Evolutionary conservation across 768 basidiomycete genomes (phyloP).

Genomic region (Mycena galericulata): DNA sequence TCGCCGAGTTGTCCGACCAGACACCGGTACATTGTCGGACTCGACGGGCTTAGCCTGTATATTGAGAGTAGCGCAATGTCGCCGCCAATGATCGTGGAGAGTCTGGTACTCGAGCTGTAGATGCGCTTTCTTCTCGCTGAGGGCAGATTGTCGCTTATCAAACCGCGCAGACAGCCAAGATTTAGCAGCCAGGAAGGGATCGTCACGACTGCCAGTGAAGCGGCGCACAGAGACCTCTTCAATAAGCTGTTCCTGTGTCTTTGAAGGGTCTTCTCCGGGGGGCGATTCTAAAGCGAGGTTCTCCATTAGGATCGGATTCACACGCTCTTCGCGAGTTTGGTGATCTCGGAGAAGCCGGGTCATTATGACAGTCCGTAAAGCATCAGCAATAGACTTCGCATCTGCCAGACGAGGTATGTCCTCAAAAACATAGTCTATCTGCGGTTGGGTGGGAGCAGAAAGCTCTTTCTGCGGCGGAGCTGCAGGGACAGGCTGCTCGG

Average conservation of each 20-base stretch:
- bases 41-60: conserved; percentile 60
- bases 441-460: neutral
- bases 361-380: conserved; percentile 72
- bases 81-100: conserved; percentile 79
- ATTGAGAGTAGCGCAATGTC: conserved; percentile 78
- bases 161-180: conserved; percentile 68
- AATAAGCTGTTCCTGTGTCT: conserved; percentile 58
- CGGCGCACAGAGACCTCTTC: conserved; percentile 58
- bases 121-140: conserved; percentile 65
- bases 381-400: conserved; percentile 65
- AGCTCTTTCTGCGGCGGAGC: neutral
- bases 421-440: conserved; percentile 32
- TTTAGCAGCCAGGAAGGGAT: conserved; percentile 54
- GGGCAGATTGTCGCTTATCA: conserved; percentile 59
- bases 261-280: conserved; percentile 44
- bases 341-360: conserved; percentile 69
- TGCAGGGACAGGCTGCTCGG: conserved; percentile 4
- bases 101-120: conserved; percentile 75
- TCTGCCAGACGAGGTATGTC: conserved; percentile 54
- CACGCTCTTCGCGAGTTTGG: conserved; percentile 71
- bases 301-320: conserved; percentile 71
- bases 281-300: conserved; percentile 60
- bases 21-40: conserved; percentile 52
- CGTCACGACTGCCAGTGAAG: conserved; percentile 48
- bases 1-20: conserved; percentile 77